A percentile compares a stretch with the other conserved stretches of the same genome.
Evolutionary conservation across 1,284 basidiomycete species (phyloP).

Genomic region (Mycosarcoma mackinlayi): DNA sequence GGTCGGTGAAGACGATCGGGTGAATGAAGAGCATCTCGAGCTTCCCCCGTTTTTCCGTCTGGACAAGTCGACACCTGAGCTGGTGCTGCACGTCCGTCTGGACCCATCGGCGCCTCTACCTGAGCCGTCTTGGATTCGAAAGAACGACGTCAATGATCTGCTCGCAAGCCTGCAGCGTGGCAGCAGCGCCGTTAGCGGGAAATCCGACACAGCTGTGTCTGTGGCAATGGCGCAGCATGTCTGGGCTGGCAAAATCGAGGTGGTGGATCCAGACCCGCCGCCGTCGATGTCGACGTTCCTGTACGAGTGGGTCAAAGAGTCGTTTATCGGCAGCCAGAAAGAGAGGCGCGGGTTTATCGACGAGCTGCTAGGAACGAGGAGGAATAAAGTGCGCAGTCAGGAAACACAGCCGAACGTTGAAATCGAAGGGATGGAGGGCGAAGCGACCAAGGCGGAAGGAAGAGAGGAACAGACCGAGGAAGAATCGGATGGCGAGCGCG

Average conservation of each 20-base stretch:
- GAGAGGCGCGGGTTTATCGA: constrained; percentile 87
- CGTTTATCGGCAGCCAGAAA: constrained; percentile 77
- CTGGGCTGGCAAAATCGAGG: constrained; percentile 91
- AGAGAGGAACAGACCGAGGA: not conserved
- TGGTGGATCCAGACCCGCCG: constrained; percentile 94
- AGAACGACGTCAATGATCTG: constrained; percentile 92
- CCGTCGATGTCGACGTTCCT: constrained; percentile 89
- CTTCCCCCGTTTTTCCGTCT: constrained; percentile 42
- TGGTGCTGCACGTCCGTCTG: constrained; percentile 69
- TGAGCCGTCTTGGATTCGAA: constrained; percentile 94
- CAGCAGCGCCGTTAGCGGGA: constrained; percentile 73
- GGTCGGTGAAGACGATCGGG: not conserved
- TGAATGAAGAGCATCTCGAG: constrained; percentile 13
- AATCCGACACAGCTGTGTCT: constrained; percentile 68
- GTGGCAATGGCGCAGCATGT: constrained; percentile 64
- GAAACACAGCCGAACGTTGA: constrained; percentile 71
- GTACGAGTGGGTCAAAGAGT: constrained; percentile 85
- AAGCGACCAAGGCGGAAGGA: not conserved
- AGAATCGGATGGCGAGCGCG: constrained; percentile 13
- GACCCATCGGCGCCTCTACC: constrained; percentile 83
- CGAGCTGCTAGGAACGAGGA: constrained; percentile 87
- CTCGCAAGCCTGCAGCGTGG: constrained; percentile 84
- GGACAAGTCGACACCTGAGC: not conserved
- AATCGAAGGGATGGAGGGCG: constrained; percentile 69
- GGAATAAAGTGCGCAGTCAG: constrained; percentile 78